Evolutionary conservation across 1,284 basidiomycete genomes (phyloP), one percentile per base, ranked within the genome.

Genomic region (Apiotrichum siamense): DNA sequence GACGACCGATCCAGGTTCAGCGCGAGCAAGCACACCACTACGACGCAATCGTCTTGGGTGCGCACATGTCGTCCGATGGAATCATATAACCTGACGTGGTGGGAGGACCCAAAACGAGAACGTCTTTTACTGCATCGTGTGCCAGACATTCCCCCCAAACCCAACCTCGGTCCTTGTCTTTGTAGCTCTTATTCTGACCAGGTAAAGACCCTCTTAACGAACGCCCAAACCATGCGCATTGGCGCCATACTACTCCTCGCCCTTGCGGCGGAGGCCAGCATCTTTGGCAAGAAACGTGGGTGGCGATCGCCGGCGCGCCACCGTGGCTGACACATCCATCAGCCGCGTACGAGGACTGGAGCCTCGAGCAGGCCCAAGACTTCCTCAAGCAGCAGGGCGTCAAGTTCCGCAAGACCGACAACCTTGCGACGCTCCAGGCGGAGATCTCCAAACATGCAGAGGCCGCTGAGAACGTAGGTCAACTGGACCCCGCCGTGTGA

Each of bases 321-420:
- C 43, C 18, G 21, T 27, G 15, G 21, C 13, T 18, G 38, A 27
- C 40, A 40, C n/a, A 33, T 33, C n/a, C 25, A 18, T 13, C 62
- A 73, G 70, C 78, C 61, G 77, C 78, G 38, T 86, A 85, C 63
- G 66, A 76, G 10, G 75, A 77, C 38, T 88, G 86, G 86, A 81
- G 83, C 24, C 69, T 77, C 24, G 69, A 77, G 20, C 78, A 88
- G 63, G 80, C 89, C 26, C 75, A 78, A 51, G 64, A 78, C 38
- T 90, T 87, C 85, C 82, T 90, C 51, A 75, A 82, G 37, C 79
- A 83, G 6, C 83, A 87, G 71, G 80, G 82, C 55, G 77, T 90
- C 60, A 76, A 79, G 12, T 70, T 81, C 12, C 82, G 83, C 11
- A 71, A 79, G 31, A 73, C 74, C 37, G 77, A 77, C 17, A 65